These are phyloP conservation scores for Ophiostoma montium DNA, from an alignment of 2,329 filamentous ascomycete species.

Conservation along the genomic window DNA sequence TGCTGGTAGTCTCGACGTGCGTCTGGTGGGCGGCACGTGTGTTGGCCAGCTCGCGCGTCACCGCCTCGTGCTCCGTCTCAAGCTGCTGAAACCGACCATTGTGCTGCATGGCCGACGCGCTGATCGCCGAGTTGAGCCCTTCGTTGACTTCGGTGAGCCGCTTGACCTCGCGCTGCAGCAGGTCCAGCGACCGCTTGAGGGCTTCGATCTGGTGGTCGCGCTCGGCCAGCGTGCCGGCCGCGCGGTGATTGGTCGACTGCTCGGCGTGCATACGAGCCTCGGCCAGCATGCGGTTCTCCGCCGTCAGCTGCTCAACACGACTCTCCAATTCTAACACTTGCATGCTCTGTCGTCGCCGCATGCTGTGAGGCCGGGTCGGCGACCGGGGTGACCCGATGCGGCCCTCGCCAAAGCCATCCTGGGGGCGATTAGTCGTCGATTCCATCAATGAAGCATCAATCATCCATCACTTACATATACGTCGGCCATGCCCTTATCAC, in stretches of 20 bases:
- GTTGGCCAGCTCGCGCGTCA: conserved; percentile 54
- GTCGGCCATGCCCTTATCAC: conserved; percentile 77
- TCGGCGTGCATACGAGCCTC: conserved; percentile 61
- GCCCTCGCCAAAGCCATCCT: conserved; percentile 92
- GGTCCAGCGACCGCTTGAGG: conserved; percentile 64
- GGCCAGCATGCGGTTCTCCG: conserved; percentile 69
- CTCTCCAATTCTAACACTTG: conserved; percentile 86
- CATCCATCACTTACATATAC: conserved; percentile 63
- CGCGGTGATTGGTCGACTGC: conserved; percentile 36
- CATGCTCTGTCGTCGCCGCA: conserved; percentile 95
- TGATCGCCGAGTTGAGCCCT: conserved; percentile 62
- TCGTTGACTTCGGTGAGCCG: conserved; percentile 74
- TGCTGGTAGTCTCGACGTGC: neutral
- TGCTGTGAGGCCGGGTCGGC: conserved; percentile 84
- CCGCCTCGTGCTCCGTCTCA: conserved; percentile 49
- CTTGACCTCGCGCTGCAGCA: conserved; percentile 67
- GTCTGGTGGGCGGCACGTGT: conserved; percentile 49
- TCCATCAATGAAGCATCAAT: neutral
- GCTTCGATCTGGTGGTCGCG: conserved; percentile 78
- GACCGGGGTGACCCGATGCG: conserved; percentile 76
- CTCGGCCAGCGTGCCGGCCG: conserved; percentile 59
- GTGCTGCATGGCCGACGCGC: conserved; percentile 61
- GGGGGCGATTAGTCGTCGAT: conserved; percentile 11
- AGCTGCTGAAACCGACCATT: conserved; percentile 55
- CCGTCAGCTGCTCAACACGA: conserved; percentile 67